A percentile compares a stretch with the other conserved stretches of the same genome.
Evolutionary conservation across 75 land plant species (phyloP).

Genomic region (Cupressus sempervirens): DNA sequence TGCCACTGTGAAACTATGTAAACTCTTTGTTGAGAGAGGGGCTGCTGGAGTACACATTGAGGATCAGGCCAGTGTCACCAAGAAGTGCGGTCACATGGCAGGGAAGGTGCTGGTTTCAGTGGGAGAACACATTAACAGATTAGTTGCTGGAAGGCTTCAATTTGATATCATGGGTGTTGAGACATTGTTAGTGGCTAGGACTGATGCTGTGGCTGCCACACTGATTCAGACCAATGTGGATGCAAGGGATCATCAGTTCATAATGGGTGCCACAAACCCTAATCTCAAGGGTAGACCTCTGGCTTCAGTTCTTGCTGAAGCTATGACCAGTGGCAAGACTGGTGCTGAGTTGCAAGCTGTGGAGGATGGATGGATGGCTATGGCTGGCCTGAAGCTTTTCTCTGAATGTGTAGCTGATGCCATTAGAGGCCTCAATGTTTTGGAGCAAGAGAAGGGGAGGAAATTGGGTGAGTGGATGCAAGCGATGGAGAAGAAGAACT

Average conservation of each 20-base stretch:
- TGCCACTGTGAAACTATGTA: constrained; percentile 87
- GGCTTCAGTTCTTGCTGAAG: constrained; percentile 40
- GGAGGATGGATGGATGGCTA: constrained; percentile 66
- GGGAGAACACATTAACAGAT: constrained; percentile 74
- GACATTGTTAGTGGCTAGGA: constrained; percentile 71
- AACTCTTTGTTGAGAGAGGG: constrained; percentile 95
- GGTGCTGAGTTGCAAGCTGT: constrained; percentile 77
- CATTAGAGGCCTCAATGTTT: constrained; percentile 40
- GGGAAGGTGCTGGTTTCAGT: constrained; percentile 84
- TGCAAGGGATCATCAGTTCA: constrained; percentile 76
- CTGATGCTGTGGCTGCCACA: constrained; percentile 84
- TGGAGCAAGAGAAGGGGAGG: constrained; percentile 45
- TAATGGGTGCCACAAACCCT: constrained; percentile 78
- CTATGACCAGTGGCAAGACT: constrained; percentile 47
- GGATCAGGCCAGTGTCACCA: constrained; percentile 65
- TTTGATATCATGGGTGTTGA: constrained; percentile 91
- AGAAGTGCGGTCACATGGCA: constrained; percentile 93
- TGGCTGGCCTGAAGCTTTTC: constrained; percentile 62
- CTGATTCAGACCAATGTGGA: constrained; percentile 80
- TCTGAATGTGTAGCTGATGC: constrained; percentile 65
- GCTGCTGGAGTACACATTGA: constrained; percentile 87
- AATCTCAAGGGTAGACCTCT: constrained; percentile 46
- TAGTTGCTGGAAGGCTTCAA: constrained; percentile 81
- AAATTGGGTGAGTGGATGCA: constrained; percentile 48
- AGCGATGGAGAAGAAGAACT: constrained; percentile 24